Percentiles rank a stretch among this genome's conserved stretches.
Evolutionary conservation across 2,329 filamentous ascomycete species (phyloP).

Genomic region (Beauveria brongniartii): DNA sequence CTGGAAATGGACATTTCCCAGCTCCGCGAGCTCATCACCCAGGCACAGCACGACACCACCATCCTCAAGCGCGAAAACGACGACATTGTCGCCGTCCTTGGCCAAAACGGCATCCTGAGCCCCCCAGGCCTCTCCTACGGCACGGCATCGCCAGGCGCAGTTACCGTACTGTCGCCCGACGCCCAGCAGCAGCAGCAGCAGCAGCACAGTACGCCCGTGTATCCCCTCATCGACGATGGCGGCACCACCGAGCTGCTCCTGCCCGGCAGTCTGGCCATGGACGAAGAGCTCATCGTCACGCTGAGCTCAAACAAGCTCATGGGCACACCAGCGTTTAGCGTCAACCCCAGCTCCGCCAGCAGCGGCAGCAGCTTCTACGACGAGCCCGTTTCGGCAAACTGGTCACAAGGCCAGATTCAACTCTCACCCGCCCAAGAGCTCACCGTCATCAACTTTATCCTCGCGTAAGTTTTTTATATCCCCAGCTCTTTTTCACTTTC

Average conservation of each 20-base stretch:
- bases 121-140: constrained; percentile 10
- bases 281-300: constrained; percentile 32
- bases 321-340: constrained; percentile 34
- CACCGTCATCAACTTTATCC: constrained; percentile 44
- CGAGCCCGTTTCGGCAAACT: constrained; percentile 13
- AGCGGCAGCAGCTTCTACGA: constrained; percentile 16
- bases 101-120: constrained; percentile 17
- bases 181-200: not conserved
- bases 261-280: constrained; percentile 25
- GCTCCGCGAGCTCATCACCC: constrained; percentile 39
- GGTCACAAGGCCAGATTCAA: constrained; percentile 17
- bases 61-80: constrained; percentile 35
- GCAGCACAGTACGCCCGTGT: not conserved
- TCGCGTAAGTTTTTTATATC: constrained; percentile 32
- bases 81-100: constrained; percentile 29
- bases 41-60: constrained; percentile 30
- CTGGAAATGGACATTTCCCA: constrained; percentile 43
- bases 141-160: constrained; percentile 2
- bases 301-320: constrained; percentile 34
- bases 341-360: constrained; percentile 23
- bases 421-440: constrained; percentile 34
- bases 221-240: not conserved
- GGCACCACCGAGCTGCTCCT: not conserved
- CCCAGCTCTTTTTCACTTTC: no score
- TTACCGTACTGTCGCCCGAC: constrained; percentile 9